Conservation (phyloP, 441 rosid genomes). For the Sinapis alba region DNA sequence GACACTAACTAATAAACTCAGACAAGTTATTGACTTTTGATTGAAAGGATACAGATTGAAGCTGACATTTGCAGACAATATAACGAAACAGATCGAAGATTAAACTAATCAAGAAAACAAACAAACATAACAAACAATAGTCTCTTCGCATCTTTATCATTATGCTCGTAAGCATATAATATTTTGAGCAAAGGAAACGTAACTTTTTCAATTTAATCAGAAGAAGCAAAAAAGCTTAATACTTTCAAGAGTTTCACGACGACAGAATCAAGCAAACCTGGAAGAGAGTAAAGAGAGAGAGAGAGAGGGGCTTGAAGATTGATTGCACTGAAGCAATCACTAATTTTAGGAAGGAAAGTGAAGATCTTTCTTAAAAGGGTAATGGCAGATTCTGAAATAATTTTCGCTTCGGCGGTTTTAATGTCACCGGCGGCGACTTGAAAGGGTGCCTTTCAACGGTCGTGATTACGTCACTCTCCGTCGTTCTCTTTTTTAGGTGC, state of each 20-base stretch:
- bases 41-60: neutral
- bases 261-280: constrained; percentile 28
- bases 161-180: neutral
- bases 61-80: neutral
- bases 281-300: constrained; percentile 25
- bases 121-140: neutral
- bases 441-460: constrained; percentile 40
- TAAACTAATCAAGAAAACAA: constrained; percentile 14
- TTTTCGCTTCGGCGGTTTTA: neutral
- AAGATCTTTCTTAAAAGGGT: constrained; percentile 16
- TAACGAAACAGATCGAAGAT: constrained; percentile 12
- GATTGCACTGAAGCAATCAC: constrained; percentile 9
- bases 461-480: constrained; percentile 43
- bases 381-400: constrained; percentile 5
- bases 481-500: constrained; percentile 13
- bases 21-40: neutral
- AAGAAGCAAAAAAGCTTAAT: constrained; percentile 14
- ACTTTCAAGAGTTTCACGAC: neutral
- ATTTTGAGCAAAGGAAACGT: constrained; percentile 3
- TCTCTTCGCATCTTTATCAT: constrained; percentile 8
- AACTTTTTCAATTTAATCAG: neutral
- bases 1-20: constrained; percentile 23
- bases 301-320: neutral
- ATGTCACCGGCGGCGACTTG: constrained; percentile 36
- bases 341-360: constrained; percentile 7